A percentile compares a stretch with the other conserved stretches of the same genome.
phyloP scores from a whole-genome alignment of 257 asterid genomes.

The Nyctanthes arbortristis region DNA sequence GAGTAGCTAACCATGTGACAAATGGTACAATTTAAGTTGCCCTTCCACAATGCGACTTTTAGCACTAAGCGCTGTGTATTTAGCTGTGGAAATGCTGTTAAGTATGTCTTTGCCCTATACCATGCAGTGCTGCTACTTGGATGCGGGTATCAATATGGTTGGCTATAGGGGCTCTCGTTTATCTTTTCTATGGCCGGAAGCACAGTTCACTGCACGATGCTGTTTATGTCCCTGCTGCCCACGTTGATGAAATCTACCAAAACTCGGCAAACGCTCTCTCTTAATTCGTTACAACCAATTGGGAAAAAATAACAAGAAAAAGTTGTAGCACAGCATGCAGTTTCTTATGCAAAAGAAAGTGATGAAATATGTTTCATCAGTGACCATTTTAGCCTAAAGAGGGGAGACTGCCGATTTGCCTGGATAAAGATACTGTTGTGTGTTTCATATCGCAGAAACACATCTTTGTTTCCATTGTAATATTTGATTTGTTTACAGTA shows the following conservation, averaged over 20 bases:
- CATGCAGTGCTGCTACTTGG: constrained; percentile 78
- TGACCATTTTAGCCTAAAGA: neutral
- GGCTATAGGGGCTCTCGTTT: constrained; percentile 56
- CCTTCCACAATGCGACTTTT: no score
- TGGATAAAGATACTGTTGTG: neutral
- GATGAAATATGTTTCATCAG: neutral
- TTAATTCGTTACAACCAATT: constrained; percentile 14
- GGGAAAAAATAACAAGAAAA: constrained; percentile 6
- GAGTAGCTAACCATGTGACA: no score
- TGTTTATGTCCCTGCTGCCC: constrained; percentile 87
- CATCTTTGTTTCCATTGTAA: neutral
- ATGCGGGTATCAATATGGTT: constrained; percentile 83
- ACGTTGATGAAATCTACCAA: constrained; percentile 79
- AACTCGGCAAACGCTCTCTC: constrained; percentile 41
- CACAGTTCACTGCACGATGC: constrained; percentile 77
- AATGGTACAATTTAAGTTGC: no score
- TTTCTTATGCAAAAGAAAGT: neutral
- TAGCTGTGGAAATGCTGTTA: neutral
- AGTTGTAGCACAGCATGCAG: neutral
- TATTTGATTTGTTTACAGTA: constrained; percentile 2
- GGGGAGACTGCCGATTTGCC: constrained; percentile 27
- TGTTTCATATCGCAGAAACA: constrained; percentile 42
- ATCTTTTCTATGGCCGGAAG: constrained; percentile 66
- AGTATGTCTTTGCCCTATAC: neutral
- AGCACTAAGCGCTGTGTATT: neutral